Evolutionary conservation across 192 early-diverging fungal species (phyloP), one percentile per base, ranked within the genome.

Genomic region (Cetraspora pellucida): DNA sequence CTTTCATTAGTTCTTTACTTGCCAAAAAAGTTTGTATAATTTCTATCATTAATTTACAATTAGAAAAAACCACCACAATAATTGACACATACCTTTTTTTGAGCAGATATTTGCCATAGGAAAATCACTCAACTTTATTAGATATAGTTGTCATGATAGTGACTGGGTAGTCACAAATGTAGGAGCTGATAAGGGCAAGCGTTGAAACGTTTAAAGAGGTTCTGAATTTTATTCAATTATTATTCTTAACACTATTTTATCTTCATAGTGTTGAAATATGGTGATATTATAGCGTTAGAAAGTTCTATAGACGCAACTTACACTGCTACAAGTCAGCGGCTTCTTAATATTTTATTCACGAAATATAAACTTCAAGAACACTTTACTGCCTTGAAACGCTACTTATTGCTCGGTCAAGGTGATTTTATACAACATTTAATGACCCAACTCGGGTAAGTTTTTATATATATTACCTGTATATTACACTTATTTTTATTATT

Each of bases 361-460:
- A 93, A 91, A 74, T 97, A 93, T 81, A 89, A 91, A 61, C 82
- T 99, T 10, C 88, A 92, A 80, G 92, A 95, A 14, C 96, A 98
- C 75, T 83, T 99, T 25, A 80, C 83, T 55, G 96, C 94, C 7
- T 81, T 99, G 49, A 95, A 96, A 50, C 83, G 91, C 57, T 98
- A 98, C 77, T 82, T 99, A 37, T 80, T 99, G 54, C 84, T 99
- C 16, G 95, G 93, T 69, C 93, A 97, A 78, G 97, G 96, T 28
- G 96, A 99, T 76, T 97, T 98, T 88, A 91, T 95, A 63, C 93
- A 95, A 77, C 87, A 91, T 66, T 81, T 99, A 54, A 90, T 97
- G 88, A 93, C 93, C 74, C 88, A 88, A 28, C 78, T 98, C 60
- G 91, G 93, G 92, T 93, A 88, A 70, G 81, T 67, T 16, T 3